Percentiles rank a stretch among this genome's conserved stretches.
Evolutionary conservation across 2,329 filamentous ascomycete species (phyloP).

Genomic region (Fusarium nodosum): DNA sequence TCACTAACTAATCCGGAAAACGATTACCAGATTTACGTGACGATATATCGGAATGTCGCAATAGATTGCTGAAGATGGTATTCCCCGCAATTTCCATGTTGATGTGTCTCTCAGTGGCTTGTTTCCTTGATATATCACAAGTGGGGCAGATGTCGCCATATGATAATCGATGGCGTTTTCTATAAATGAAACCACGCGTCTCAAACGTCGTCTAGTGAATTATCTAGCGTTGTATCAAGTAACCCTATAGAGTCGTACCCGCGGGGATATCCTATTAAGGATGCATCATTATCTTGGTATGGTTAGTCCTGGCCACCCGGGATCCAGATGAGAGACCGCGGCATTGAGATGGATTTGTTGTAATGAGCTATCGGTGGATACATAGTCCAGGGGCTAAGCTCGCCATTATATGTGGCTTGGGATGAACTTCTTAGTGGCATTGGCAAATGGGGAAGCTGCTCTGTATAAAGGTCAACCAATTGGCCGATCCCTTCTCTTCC

Average conservation of each 20-base stretch:
- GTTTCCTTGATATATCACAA: neutral
- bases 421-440: too few relatives aligned
- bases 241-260: neutral
- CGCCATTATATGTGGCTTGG: neutral
- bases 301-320: neutral
- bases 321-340: neutral
- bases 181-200: neutral
- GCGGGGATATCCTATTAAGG: neutral
- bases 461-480: neutral
- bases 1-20: neutral
- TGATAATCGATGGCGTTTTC: neutral
- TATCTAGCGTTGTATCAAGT: neutral
- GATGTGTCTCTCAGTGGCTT: neutral
- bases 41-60: neutral
- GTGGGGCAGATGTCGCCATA: constrained; percentile 12
- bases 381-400: neutral
- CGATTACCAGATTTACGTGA: neutral
- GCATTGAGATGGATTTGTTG: rapidly evolving
- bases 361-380: rapidly evolving
- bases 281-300: neutral
- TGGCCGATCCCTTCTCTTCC: too few relatives aligned
- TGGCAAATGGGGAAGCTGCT: rapidly evolving
- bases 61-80: neutral
- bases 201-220: neutral
- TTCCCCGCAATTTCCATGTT: neutral